phyloP scores from a whole-genome alignment of 1,139 yeast species.

The Williopsis jadinii region DNA sequence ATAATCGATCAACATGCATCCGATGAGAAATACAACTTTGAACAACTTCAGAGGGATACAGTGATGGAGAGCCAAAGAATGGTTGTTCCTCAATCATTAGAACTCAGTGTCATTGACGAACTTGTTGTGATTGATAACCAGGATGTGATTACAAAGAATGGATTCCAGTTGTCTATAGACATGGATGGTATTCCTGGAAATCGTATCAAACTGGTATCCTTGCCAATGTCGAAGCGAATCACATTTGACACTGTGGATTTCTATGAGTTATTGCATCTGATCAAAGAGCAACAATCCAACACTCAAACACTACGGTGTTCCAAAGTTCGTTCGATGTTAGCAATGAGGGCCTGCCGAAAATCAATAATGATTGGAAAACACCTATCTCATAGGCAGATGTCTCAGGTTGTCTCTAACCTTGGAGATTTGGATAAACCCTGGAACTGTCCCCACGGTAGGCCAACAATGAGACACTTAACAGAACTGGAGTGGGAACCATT shows the following conservation, averaged over 20 bases:
- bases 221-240: slow-evolving; percentile 70
- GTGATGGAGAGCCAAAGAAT: slow-evolving; percentile 61
- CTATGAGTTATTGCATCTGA: slow-evolving; percentile 62
- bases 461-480: slow-evolving; percentile 86
- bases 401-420: slow-evolving; percentile 55
- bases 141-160: slow-evolving; percentile 59
- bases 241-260: slow-evolving; percentile 65
- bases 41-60: slow-evolving; percentile 49
- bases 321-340: slow-evolving; percentile 76
- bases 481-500: slow-evolving; percentile 49
- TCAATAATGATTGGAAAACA: slow-evolving; percentile 92
- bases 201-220: slow-evolving; percentile 47
- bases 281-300: slow-evolving; percentile 39
- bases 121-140: slow-evolving; percentile 55
- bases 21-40: slow-evolving; percentile 91
- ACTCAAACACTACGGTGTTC: slow-evolving; percentile 48
- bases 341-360: slow-evolving; percentile 90
- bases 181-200: slow-evolving; percentile 48
- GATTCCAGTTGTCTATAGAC: slow-evolving; percentile 54
- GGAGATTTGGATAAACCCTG: slow-evolving; percentile 84
- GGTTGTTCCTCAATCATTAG: slow-evolving; percentile 57
- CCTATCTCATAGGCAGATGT: slow-evolving; percentile 54
- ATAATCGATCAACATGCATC: slow-evolving; percentile 97
- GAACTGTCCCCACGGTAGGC: slow-evolving; percentile 99
- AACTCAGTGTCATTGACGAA: slow-evolving; percentile 74